Evolutionary conservation across 257 asterid genomes (phyloP).

Genomic region (Fraxinus excelsior): DNA sequence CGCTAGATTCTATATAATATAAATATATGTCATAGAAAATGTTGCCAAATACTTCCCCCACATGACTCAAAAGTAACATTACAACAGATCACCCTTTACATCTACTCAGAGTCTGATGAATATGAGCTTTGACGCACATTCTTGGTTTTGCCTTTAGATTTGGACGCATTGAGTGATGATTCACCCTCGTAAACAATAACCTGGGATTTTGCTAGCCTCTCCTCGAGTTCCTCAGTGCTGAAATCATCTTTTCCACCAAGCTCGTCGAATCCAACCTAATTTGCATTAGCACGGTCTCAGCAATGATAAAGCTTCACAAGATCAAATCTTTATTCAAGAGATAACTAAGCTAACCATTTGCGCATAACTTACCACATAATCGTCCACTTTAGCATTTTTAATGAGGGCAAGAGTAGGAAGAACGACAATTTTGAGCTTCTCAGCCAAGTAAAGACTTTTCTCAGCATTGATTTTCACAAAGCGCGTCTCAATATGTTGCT

Average conservation of each 20-base stretch:
- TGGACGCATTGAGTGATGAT: constrained; percentile 55
- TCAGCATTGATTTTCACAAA: constrained; percentile 92
- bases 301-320: constrained; percentile 14
- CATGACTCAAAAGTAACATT: constrained; percentile 16
- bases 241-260: constrained; percentile 91
- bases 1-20: background rate
- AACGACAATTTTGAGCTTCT: constrained; percentile 83
- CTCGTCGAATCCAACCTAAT: constrained; percentile 94
- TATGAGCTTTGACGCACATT: constrained; percentile 76
- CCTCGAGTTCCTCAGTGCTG: constrained; percentile 93
- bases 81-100: constrained; percentile 7
- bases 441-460: constrained; percentile 86
- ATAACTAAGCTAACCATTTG: constrained; percentile 1
- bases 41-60: constrained; percentile 5
- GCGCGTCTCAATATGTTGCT: constrained; percentile 89
- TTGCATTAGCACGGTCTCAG: constrained; percentile 12
- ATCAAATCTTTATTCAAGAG: background rate
- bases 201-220: constrained; percentile 78
- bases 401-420: constrained; percentile 94
- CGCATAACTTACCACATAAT: constrained; percentile 71
- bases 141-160: constrained; percentile 57
- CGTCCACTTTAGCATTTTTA: constrained; percentile 91
- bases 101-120: constrained; percentile 79
- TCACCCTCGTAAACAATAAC: constrained; percentile 77
- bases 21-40: constrained; percentile 4